Conservation (phyloP, 805 yeast species). For the Cyberlindnera mycetangii region DNA sequence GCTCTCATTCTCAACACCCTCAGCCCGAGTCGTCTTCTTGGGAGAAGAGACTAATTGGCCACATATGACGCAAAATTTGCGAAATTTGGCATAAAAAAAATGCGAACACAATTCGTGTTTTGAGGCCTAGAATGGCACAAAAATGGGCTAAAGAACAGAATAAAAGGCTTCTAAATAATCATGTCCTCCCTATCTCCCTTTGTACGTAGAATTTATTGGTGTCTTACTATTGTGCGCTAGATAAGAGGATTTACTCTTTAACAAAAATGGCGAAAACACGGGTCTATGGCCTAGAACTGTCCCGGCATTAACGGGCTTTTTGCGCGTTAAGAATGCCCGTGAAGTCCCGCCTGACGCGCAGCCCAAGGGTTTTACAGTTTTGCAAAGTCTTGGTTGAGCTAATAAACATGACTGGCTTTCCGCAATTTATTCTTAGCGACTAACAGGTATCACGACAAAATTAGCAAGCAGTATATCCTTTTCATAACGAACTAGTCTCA, state of each 20-base stretch:
- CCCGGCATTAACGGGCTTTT: background rate
- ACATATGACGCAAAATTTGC: background rate
- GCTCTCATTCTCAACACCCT: too few relatives aligned
- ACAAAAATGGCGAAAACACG: background rate
- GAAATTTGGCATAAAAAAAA: background rate
- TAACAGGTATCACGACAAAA: too few relatives aligned
- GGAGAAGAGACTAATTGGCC: background rate
- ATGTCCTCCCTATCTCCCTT: too few relatives aligned
- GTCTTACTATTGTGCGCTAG: too few relatives aligned
- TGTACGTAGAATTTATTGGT: too few relatives aligned
- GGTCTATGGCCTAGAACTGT: background rate
- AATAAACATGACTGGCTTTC: background rate
- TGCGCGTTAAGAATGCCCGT: background rate
- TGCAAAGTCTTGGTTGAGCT: background rate
- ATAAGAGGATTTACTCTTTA: too few relatives aligned
- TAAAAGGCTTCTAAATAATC: too few relatives aligned
- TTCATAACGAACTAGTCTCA: too few relatives aligned
- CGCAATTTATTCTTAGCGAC: background rate
- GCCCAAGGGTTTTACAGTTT: background rate
- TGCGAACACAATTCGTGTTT: background rate
- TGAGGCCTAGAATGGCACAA: too few relatives aligned
- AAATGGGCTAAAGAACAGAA: too few relatives aligned
- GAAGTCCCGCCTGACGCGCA: background rate
- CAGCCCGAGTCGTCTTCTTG: too few relatives aligned
- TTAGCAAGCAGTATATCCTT: too few relatives aligned